Evolutionary conservation across 2,329 filamentous ascomycete species (phyloP).

Genomic region (Fusarium liriodendri): DNA sequence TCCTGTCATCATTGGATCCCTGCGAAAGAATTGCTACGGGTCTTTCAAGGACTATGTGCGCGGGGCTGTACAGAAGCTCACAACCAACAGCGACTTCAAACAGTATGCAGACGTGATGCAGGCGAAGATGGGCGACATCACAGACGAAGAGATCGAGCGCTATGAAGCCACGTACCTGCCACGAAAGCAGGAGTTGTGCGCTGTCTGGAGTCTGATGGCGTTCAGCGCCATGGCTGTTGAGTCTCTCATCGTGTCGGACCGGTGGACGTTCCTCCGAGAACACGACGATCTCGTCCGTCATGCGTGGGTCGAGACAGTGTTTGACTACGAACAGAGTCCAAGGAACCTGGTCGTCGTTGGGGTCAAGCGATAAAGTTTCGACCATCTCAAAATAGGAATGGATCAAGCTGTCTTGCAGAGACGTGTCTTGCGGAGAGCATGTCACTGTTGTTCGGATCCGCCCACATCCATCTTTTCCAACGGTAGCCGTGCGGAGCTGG

Average conservation of each 20-base stretch:
- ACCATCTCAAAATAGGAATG: constrained; percentile 27
- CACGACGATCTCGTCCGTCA: constrained; percentile 75
- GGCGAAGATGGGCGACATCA: constrained; percentile 74
- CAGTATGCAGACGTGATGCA: constrained; percentile 70
- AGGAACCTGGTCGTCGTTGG: constrained; percentile 94
- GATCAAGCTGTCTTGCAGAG: constrained; percentile 13
- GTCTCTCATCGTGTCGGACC: constrained; percentile 88
- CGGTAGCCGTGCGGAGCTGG: not conserved
- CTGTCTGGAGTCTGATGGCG: constrained; percentile 96
- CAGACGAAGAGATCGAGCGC: constrained; percentile 77
- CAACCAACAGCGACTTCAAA: constrained; percentile 65
- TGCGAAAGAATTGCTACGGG: constrained; percentile 82
- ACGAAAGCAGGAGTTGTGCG: constrained; percentile 82
- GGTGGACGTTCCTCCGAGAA: constrained; percentile 88
- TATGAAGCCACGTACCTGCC: constrained; percentile 76
- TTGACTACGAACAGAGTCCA: constrained; percentile 87
- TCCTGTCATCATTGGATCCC: constrained; percentile 86
- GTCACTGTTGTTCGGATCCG: constrained; percentile 1
- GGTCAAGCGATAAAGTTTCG: constrained; percentile 70
- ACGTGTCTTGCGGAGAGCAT: constrained; percentile 9
- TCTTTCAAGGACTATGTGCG: constrained; percentile 82
- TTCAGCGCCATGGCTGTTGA: constrained; percentile 92
- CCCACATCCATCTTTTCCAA: constrained; percentile 1
- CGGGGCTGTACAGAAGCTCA: constrained; percentile 83
- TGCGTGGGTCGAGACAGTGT: constrained; percentile 93